Conservation (phyloP, 352 stramenopile genomes). For the Pythium angustatum region DNA sequence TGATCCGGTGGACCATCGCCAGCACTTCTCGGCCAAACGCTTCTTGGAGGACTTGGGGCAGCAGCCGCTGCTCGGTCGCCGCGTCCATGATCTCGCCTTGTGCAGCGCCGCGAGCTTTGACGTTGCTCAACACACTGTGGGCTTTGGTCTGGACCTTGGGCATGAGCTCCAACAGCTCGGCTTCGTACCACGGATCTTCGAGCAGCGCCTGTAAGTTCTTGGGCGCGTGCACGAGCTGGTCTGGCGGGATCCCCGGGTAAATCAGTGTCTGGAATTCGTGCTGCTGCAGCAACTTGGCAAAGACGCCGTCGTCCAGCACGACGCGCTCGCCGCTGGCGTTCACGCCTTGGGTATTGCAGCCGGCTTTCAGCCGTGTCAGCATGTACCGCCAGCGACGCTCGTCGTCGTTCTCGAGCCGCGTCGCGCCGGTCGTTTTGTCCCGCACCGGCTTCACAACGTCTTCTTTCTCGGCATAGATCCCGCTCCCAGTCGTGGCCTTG, state of each 20-base stretch:
- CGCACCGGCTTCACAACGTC: constrained; percentile 36
- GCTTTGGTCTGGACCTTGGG: constrained; percentile 81
- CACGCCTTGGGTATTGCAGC: constrained; percentile 52
- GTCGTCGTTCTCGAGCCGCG: constrained; percentile 33
- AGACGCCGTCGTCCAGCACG: constrained; percentile 78
- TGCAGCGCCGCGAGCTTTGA: constrained; percentile 72
- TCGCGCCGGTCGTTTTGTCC: constrained; percentile 23
- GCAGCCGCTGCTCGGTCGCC: constrained; percentile 59
- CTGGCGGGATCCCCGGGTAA: constrained; percentile 73
- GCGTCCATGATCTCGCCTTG: constrained; percentile 81
- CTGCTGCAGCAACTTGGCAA: constrained; percentile 69
- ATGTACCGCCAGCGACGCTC: constrained; percentile 65
- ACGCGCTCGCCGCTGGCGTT: constrained; percentile 60
- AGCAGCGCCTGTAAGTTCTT: constrained; percentile 74
- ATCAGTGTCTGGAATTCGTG: constrained; percentile 76
- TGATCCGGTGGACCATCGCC: constrained; percentile 83
- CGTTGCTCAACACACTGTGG: constrained; percentile 70
- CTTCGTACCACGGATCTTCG: constrained; percentile 78
- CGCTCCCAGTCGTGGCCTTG: constrained; percentile 31
- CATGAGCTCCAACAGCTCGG: constrained; percentile 78
- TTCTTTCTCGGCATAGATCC: constrained; percentile 70
- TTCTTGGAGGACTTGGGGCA: constrained; percentile 82
- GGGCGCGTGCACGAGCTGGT: constrained; percentile 65
- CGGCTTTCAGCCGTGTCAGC: constrained; percentile 59
- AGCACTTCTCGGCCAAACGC: constrained; percentile 82